A percentile compares a stretch with the other conserved stretches of the same genome.
phyloP scores from a whole-genome alignment of 306 rosid species.

The Erythrophleum fordii region DNA sequence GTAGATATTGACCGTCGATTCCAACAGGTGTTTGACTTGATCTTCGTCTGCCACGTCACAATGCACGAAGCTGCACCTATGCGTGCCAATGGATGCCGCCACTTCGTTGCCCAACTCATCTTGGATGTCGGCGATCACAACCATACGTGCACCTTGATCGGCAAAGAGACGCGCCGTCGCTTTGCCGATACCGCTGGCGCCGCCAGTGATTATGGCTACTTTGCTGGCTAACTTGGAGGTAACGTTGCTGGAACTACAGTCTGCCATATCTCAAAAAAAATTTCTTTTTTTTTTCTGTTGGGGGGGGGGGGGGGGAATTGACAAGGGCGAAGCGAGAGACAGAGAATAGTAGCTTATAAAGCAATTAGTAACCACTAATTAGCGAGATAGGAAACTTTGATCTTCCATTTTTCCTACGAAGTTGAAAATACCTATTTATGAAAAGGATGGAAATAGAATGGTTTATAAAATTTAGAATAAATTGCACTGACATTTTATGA shows the following conservation, averaged over 20 bases:
- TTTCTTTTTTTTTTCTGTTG: too few species aligned
- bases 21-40: conserved; percentile 48
- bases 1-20: conserved; percentile 38
- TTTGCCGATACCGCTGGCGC: conserved; percentile 67
- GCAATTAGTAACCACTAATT: too few species aligned
- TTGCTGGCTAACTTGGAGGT: conserved; percentile 44
- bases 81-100: conserved; percentile 45
- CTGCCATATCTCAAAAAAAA: too few species aligned
- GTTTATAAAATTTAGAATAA: too few species aligned
- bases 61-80: conserved; percentile 47
- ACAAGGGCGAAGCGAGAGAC: too few species aligned
- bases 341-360: too few species aligned
- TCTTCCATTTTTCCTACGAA: too few species aligned
- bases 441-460: too few species aligned
- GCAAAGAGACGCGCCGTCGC: conserved; percentile 54
- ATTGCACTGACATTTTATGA: too few species aligned
- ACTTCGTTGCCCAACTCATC: conserved; percentile 49
- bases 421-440: too few species aligned
- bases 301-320: too few species aligned
- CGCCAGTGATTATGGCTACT: conserved; percentile 59
- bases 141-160: conserved; percentile 42
- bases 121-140: conserved; percentile 60
- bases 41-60: conserved; percentile 61
- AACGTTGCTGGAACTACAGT: background rate
- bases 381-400: too few species aligned